Conservation (phyloP, 139 green algal species). For the Tetradesmus lagerheimii region DNA sequence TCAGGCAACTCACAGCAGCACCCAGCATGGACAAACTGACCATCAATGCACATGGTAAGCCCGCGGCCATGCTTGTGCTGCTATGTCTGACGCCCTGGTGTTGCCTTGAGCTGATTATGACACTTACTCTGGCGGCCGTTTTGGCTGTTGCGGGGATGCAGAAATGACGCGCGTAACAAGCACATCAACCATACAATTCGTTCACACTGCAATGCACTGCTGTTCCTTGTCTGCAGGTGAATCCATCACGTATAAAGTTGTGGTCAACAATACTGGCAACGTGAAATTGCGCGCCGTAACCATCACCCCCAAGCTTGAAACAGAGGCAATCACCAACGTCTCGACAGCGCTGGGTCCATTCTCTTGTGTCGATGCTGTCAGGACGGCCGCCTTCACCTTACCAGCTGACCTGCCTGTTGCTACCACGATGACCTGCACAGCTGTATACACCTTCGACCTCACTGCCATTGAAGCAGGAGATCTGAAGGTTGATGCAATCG, state of each 20-base stretch:
- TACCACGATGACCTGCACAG: neutral
- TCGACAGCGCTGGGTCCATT: neutral
- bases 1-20: neutral
- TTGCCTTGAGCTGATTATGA: too few species aligned
- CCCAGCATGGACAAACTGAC: neutral
- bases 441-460: neutral
- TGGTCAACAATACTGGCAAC: slow-evolving; percentile 4
- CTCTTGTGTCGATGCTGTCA: neutral
- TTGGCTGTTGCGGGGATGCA: too few species aligned
- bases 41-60: neutral
- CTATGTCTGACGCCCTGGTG: neutral
- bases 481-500: neutral
- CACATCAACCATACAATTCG: too few species aligned
- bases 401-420: neutral
- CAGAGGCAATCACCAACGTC: neutral
- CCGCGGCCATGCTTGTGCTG: neutral
- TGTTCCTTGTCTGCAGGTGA: neutral
- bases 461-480: neutral
- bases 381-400: neutral
- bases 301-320: neutral
- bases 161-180: too few species aligned
- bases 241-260: neutral
- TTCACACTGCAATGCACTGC: neutral
- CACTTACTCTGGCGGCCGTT: too few species aligned
- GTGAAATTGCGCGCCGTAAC: neutral